phyloP scores from a whole-genome alignment of 2,329 filamentous ascomycete genomes.

The Xylariaceae sp. region DNA sequence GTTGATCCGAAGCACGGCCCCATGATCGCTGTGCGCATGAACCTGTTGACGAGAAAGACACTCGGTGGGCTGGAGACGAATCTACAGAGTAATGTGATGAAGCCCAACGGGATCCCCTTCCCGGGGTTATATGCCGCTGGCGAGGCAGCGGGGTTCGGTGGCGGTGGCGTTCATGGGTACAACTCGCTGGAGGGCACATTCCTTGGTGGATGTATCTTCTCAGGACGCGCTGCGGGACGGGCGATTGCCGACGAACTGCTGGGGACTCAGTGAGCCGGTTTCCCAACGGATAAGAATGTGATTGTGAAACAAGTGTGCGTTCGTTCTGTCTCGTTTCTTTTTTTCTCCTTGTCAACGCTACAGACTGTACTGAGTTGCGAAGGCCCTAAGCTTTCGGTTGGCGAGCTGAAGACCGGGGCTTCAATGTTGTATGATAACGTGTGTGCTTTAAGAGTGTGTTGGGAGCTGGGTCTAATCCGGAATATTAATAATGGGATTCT shows the following conservation, averaged over 20 bases:
- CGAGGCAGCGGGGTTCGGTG: conserved; percentile 56
- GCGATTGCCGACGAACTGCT: conserved; percentile 47
- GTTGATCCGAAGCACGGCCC: conserved; percentile 52
- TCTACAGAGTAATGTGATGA: conserved; percentile 51
- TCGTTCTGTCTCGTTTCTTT: too few species aligned
- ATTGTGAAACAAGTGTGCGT: neutral
- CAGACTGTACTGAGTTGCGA: neutral
- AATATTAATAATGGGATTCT: too few species aligned
- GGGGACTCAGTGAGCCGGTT: conserved; percentile 8
- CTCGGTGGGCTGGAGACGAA: conserved; percentile 57
- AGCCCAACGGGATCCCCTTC: conserved; percentile 43
- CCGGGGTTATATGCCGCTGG: conserved; percentile 55
- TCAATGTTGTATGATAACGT: too few species aligned
- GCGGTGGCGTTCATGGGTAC: conserved; percentile 58
- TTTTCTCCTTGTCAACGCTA: too few species aligned
- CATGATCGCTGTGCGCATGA: conserved; percentile 56
- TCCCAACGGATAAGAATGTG: neutral
- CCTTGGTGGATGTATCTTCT: conserved; percentile 59
- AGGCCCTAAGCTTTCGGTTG: neutral
- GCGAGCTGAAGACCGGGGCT: too few species aligned
- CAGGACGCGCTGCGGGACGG: conserved; percentile 51
- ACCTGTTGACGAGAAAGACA: conserved; percentile 56
- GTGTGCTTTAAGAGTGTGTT: too few species aligned
- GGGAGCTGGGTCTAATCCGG: too few species aligned
- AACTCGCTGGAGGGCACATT: conserved; percentile 59